phyloP scores from a whole-genome alignment of 441 rosid species.

The Erodium texanum region DNA sequence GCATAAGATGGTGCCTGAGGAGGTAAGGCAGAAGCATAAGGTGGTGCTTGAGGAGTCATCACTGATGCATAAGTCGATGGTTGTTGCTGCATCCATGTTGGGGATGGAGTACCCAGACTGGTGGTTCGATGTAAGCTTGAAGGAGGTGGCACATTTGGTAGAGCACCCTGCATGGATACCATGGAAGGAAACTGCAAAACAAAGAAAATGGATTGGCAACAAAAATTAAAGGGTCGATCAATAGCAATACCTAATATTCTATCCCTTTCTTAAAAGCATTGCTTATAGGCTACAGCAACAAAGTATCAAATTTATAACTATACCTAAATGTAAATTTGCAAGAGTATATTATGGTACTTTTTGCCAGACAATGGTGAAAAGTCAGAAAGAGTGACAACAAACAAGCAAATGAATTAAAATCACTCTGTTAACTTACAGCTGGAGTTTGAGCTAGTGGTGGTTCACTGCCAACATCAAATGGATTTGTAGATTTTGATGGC shows the following conservation, averaged over 20 bases:
- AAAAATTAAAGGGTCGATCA: background rate
- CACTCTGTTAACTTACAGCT: slow-evolving; percentile 31
- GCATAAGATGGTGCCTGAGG: slow-evolving; percentile 33
- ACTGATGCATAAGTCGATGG: slow-evolving; percentile 38
- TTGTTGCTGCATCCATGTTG: slow-evolving; percentile 49
- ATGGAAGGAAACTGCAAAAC: slow-evolving; percentile 65
- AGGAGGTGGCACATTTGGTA: slow-evolving; percentile 44
- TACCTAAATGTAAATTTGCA: background rate
- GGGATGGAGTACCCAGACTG: slow-evolving; percentile 32
- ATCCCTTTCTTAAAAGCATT: background rate
- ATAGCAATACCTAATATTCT: background rate
- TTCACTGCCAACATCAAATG: slow-evolving; percentile 60
- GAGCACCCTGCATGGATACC: slow-evolving; percentile 53
- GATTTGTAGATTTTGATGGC: slow-evolving; percentile 57
- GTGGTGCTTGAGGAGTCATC: slow-evolving; percentile 36
- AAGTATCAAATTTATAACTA: background rate
- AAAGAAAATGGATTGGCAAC: slow-evolving; percentile 7
- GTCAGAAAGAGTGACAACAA: background rate
- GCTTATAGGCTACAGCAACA: background rate
- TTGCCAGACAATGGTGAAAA: background rate
- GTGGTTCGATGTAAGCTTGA: slow-evolving; percentile 36
- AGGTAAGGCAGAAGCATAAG: background rate
- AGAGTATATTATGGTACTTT: background rate
- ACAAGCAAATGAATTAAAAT: background rate
- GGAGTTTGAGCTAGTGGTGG: slow-evolving; percentile 40